Evolutionary conservation across 305 asterid species (phyloP).

Genomic region (Plantago coronopus): DNA sequence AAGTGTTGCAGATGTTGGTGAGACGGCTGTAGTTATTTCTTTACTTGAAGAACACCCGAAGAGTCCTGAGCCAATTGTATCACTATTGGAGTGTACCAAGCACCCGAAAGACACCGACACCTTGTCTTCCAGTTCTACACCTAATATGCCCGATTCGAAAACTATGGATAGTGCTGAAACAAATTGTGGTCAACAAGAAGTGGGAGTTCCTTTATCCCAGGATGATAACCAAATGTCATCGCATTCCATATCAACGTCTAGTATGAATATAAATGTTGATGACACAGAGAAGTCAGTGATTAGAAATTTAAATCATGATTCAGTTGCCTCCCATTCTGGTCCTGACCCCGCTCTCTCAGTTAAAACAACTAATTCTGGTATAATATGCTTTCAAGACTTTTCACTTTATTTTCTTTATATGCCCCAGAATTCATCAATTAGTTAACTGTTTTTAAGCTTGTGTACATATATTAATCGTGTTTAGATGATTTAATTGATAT

Average conservation of each 20-base stretch:
- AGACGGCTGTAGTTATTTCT: conserved; percentile 80
- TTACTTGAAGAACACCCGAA: conserved; percentile 48
- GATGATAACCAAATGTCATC: conserved; percentile 27
- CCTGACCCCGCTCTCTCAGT: conserved; percentile 38
- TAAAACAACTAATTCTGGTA: conserved; percentile 45
- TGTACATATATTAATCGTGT: conserved; percentile 20
- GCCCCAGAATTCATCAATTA: conserved; percentile 8
- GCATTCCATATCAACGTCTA: conserved; percentile 25
- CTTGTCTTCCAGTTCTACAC: conserved; percentile 27
- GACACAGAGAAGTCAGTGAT: conserved; percentile 26
- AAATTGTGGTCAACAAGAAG: conserved; percentile 31
- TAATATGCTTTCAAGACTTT: conserved; percentile 27
- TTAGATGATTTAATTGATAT: conserved; percentile 26
- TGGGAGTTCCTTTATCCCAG: conserved; percentile 32
- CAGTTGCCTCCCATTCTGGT: conserved; percentile 40
- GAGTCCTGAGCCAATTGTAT: conserved; percentile 38
- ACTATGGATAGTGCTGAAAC: conserved; percentile 27
- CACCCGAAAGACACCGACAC: conserved; percentile 31
- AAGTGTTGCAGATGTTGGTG: conserved; percentile 82
- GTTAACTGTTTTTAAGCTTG: conserved; percentile 20
- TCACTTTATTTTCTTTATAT: background rate
- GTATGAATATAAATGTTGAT: conserved; percentile 34
- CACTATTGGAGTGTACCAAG: conserved; percentile 27
- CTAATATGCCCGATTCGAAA: conserved; percentile 33
- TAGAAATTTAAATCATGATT: conserved; percentile 25